Base-by-base conservation (phyloP, 1,284 basidiomycete genomes). In the Cerioporus squamosus region DNA sequence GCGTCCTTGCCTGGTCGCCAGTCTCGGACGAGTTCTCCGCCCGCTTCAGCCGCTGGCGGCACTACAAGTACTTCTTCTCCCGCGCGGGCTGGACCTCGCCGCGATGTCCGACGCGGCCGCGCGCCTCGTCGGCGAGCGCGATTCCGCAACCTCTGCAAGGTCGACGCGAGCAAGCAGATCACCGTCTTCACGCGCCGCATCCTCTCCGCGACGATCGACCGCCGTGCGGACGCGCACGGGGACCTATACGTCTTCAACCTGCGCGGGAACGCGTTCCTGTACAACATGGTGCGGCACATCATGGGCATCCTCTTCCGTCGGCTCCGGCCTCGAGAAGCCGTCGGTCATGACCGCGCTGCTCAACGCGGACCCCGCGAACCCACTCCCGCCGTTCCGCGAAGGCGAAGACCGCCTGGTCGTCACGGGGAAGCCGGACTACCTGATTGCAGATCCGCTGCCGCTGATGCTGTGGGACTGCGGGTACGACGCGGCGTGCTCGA, bases 31-130 rank as follows among this genome's bases (percentile, higher is more conserved):
- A 77, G 36, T 99, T 99, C 73, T 95, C 95, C 39, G 88, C 96
- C 2, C 87, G 97, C 2, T 97, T 94, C 77, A 91, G 89, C 77
- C 79, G 77, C 56, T 88, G 86, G 68, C 81, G 97, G 36, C 97
- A 99, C 73, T 99, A 99, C 86, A 98, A 98, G 73, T 99, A 99
- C 77, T 97, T 98, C 73, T 99, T 98, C 79, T 80, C 82, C 73
- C 83, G 0, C 70, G 81, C 17, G 76, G 78, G 14, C 84, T 97
- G 54, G 85, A 95, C 72, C 73, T 96, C 31, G 67, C 75, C 1
- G 81, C 81, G 31, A 99, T 99, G 96, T 81, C 82, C 59, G 80
- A 85, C 40, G 96, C 87, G 0, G 93, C 94, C 0, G 61, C 76
- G 1, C 76, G 83, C 1, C 79, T 99, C 33, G 72, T 95, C 12